A percentile compares a stretch with the other conserved stretches of the same genome.
Conservation (phyloP, 225 moss, liverwort and hornwort species). For the Thuidium tamariscinum region DNA sequence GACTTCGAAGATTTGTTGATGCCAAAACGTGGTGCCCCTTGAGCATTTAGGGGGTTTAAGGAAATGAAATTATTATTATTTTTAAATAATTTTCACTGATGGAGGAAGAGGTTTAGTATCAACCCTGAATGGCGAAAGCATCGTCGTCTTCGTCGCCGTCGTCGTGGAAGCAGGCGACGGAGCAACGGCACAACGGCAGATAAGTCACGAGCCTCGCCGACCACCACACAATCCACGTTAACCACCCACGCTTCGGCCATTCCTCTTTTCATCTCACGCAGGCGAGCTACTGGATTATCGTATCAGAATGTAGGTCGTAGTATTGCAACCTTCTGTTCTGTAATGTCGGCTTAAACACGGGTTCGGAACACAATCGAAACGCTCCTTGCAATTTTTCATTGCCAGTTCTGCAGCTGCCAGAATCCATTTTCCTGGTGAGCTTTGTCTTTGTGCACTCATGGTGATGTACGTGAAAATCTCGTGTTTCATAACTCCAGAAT, state of each 20-base stretch:
- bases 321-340: background rate
- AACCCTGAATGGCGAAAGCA: background rate
- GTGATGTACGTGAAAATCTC: background rate
- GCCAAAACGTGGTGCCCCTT: background rate
- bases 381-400: background rate
- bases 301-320: background rate
- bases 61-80: too few species aligned
- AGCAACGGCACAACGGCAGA: background rate
- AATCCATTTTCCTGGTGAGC: background rate
- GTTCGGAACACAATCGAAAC: background rate
- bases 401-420: background rate
- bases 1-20: background rate
- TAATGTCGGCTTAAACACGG: background rate
- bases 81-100: background rate
- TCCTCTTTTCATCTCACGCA: background rate
- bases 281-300: background rate
- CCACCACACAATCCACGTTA: conserved; percentile 3
- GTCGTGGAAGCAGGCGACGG: background rate
- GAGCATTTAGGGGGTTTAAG: too few species aligned
- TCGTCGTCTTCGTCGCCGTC: background rate
- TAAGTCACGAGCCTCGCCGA: background rate
- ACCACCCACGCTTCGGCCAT: background rate
- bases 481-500: background rate
- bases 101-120: background rate
- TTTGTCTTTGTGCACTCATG: background rate